Evolutionary conservation across 208 protist species (phyloP).

Genomic region (Blastocrithidia nonstop): DNA sequence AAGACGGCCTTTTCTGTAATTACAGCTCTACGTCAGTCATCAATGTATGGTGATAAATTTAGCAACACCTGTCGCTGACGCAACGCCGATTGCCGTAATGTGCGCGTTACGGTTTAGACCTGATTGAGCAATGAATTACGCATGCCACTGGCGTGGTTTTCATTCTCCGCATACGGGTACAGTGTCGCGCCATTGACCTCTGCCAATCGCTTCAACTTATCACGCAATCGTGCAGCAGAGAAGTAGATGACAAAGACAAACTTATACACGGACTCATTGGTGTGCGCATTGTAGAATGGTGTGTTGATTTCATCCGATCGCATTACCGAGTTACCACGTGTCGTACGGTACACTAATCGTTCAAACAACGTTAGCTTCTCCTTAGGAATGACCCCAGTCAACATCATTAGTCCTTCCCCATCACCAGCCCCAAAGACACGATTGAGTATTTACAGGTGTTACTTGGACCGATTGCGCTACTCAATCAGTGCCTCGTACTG

Average conservation of each 20-base stretch:
- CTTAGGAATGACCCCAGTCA: slow-evolving; percentile 90
- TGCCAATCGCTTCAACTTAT: slow-evolving; percentile 92
- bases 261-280: slow-evolving; percentile 78
- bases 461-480: slow-evolving; percentile 57
- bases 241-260: slow-evolving; percentile 95
- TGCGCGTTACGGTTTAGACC: slow-evolving; percentile 60
- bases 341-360: slow-evolving; percentile 90
- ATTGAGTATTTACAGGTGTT: slow-evolving; percentile 69
- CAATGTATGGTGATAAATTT: slow-evolving; percentile 42
- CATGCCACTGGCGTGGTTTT: slow-evolving; percentile 60
- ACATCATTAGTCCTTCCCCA: slow-evolving; percentile 48
- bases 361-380: slow-evolving; percentile 83
- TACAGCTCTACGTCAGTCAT: slow-evolving; percentile 84
- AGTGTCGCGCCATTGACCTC: slow-evolving; percentile 90
- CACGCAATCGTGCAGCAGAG: slow-evolving; percentile 80
- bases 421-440: slow-evolving; percentile 29
- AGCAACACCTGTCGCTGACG: slow-evolving; percentile 65
- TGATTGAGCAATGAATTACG: slow-evolving; percentile 38
- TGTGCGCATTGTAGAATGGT: slow-evolving; percentile 78
- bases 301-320: slow-evolving; percentile 77
- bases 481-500: slow-evolving; percentile 73
- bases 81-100: slow-evolving; percentile 44
- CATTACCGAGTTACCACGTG: slow-evolving; percentile 94
- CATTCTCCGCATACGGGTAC: slow-evolving; percentile 89
- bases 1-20: slow-evolving; percentile 93